These are phyloP conservation scores for Trichoderma koningiopsis DNA, from an alignment of 2,329 filamentous ascomycete genomes.

Conservation along the genomic window DNA sequence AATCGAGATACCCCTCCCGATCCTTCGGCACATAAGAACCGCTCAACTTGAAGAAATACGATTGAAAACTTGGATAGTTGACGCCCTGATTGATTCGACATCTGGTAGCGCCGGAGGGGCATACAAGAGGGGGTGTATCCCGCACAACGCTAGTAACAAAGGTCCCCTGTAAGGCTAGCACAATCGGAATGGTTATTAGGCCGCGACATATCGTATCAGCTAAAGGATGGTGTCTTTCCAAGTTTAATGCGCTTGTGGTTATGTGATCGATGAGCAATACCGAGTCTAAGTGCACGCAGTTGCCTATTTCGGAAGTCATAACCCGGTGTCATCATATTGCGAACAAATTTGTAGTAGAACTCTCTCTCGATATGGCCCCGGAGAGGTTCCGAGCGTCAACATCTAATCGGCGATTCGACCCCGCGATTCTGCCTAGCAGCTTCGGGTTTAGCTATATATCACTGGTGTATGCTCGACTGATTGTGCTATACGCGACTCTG, in stretches of 20 bases:
- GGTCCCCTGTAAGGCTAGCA: not conserved
- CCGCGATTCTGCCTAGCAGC: no score
- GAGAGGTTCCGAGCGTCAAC: no score
- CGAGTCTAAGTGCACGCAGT: no score
- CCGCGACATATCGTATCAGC: not conserved
- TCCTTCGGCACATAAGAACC: not conserved
- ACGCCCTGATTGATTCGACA: not conserved
- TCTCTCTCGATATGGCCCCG: no score
- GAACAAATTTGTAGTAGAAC: no score
- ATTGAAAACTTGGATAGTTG: not conserved
- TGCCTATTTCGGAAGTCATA: no score
- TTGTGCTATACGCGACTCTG: no score
- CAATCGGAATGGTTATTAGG: not conserved
- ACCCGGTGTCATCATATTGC: no score
- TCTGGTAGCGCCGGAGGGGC: not conserved
- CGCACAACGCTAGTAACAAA: not conserved
- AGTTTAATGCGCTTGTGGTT: not conserved
- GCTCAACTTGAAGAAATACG: not conserved
- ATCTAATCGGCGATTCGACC: no score
- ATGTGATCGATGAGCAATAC: not conserved
- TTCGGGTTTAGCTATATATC: no score
- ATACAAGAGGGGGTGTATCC: not conserved
- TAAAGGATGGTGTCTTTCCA: not conserved
- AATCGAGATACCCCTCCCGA: not conserved
- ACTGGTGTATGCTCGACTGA: no score